Evolutionary conservation across 805 yeast species (phyloP).

Genomic region (Limtongozyma cylindracea): DNA sequence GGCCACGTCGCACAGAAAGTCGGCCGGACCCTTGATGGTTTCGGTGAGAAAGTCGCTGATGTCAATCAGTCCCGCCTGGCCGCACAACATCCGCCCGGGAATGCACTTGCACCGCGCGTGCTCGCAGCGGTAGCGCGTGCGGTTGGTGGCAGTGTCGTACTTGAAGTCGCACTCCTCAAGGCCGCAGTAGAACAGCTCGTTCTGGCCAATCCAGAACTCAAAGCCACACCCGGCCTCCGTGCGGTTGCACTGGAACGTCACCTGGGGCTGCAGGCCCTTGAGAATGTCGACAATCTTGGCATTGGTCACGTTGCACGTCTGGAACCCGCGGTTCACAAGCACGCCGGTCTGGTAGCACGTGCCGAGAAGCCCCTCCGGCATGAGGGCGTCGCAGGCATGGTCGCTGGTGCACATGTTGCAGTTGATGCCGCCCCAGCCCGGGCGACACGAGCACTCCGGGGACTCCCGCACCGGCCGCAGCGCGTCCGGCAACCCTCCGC

Average conservation of each 20-base stretch:
- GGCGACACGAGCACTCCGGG: conserved; percentile 40
- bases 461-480: conserved; percentile 38
- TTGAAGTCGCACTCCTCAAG: conserved; percentile 48
- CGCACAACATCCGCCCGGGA: conserved; percentile 86
- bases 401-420: conserved; percentile 70
- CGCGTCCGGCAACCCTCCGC: conserved; percentile 51
- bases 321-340: conserved; percentile 56
- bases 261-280: conserved; percentile 69
- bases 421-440: conserved; percentile 88
- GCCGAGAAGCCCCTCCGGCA: conserved; percentile 71
- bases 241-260: conserved; percentile 69
- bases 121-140: conserved; percentile 58
- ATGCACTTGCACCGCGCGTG: conserved; percentile 69
- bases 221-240: conserved; percentile 48
- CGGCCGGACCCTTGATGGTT: conserved; percentile 85
- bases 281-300: conserved; percentile 62
- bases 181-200: conserved; percentile 80
- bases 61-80: conserved; percentile 82
- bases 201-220: conserved; percentile 88
- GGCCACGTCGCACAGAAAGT: conserved; percentile 52
- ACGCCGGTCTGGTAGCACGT: conserved; percentile 78
- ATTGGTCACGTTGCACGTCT: conserved; percentile 88
- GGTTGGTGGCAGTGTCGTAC: conserved; percentile 31
- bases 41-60: conserved; percentile 80
- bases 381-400: conserved; percentile 55